These are phyloP conservation scores for Sclerotinia spermophila DNA, from an alignment of 2,329 filamentous ascomycete species.

Conservation along the genomic window DNA sequence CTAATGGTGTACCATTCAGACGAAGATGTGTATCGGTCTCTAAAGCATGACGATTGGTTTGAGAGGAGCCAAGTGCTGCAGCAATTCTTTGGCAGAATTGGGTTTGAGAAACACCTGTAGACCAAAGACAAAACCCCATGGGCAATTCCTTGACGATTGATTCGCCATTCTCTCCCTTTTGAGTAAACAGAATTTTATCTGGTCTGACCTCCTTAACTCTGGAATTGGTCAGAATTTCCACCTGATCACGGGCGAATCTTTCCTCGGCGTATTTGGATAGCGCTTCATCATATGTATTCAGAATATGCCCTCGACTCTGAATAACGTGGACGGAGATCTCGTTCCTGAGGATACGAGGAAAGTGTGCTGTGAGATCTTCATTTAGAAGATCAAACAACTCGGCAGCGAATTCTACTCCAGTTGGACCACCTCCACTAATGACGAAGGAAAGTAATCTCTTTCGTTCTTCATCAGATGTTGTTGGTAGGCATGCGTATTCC, in stretches of 20 bases:
- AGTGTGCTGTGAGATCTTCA: conserved; percentile 80
- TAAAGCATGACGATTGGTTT: conserved; percentile 86
- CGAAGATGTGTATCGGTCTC: conserved; percentile 94
- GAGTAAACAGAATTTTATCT: conserved; percentile 85
- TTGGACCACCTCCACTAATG: conserved; percentile 91
- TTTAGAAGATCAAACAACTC: conserved; percentile 96
- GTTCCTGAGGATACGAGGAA: conserved; percentile 87
- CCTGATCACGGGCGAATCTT: conserved; percentile 83
- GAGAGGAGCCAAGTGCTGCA: conserved; percentile 67
- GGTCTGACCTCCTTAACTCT: conserved; percentile 82
- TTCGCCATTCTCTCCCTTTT: conserved; percentile 70
- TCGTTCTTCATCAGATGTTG: conserved; percentile 83
- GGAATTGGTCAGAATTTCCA: conserved; percentile 88
- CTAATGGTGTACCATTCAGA: conserved; percentile 80
- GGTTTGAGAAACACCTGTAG: conserved; percentile 87
- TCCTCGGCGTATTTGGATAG: conserved; percentile 89
- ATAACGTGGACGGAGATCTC: conserved; percentile 98
- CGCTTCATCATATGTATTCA: conserved; percentile 97
- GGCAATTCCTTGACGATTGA: conserved; percentile 87
- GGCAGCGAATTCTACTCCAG: conserved; percentile 95
- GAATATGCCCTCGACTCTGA: conserved; percentile 87
- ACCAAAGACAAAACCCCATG: conserved; percentile 96
- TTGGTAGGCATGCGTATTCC: conserved; percentile 88
- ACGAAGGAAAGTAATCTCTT: conserved; percentile 88
- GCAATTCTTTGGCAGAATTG: conserved; percentile 74